Percentiles rank a stretch among this genome's conserved stretches.
These are phyloP conservation scores for Dactylellina drechsleri DNA, from an alignment of 2,329 filamentous ascomycete genomes.

Conservation along the genomic window DNA sequence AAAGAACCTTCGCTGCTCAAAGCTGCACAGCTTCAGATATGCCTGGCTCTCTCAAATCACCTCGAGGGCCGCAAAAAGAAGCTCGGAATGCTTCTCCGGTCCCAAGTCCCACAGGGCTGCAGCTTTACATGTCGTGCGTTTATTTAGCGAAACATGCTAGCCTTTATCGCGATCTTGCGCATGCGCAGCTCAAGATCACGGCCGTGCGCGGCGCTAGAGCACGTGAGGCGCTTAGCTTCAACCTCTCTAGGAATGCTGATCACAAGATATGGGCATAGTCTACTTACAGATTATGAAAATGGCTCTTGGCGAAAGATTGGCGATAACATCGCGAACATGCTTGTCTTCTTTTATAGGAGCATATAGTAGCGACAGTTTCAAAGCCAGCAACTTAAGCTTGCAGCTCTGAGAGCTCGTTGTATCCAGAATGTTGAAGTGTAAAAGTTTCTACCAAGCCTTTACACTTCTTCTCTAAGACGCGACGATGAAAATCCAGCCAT, in stretches of 20 bases:
- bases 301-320: too few species aligned
- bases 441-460: neutral
- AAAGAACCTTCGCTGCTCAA: conserved; percentile 1
- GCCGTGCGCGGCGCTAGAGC: neutral
- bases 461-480: too few species aligned
- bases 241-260: conserved; percentile 39
- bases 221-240: conserved; percentile 18
- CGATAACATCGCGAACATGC: conserved; percentile 12
- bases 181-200: too few species aligned
- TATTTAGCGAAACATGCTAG: conserved; percentile 37
- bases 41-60: neutral
- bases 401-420: neutral
- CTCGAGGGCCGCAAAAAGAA: conserved; percentile 12
- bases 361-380: neutral
- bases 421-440: neutral
- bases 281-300: too few species aligned
- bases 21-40: neutral
- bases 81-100: conserved; percentile 8
- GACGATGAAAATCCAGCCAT: too few species aligned
- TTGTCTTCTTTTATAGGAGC: conserved; percentile 3
- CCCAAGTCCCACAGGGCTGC: neutral
- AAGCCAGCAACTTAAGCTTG: neutral
- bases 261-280: conserved; percentile 6
- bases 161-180: neutral
- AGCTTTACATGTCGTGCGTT: conserved; percentile 22